A percentile compares a stretch with the other conserved stretches of the same genome.
Conservation (phyloP, 495 filamentous ascomycete species). For the Hypoxylon crocopeplum region DNA sequence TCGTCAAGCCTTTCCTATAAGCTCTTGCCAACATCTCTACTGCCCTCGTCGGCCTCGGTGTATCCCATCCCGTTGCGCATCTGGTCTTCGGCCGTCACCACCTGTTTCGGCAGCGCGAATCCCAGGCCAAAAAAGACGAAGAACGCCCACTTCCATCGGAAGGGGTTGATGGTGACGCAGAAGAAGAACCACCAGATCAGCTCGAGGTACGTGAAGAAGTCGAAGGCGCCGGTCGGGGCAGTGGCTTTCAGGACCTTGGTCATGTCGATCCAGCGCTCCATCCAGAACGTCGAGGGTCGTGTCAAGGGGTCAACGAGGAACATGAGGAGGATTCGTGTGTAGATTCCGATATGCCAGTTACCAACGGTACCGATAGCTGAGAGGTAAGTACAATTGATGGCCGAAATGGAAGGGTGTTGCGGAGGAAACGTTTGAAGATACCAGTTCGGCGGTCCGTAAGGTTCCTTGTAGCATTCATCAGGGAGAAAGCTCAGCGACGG, state of each 20-base stretch:
- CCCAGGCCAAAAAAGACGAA: constrained; percentile 84
- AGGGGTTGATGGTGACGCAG: constrained; percentile 78
- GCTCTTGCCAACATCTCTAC: constrained; percentile 51
- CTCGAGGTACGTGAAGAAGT: constrained; percentile 89
- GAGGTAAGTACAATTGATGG: constrained; percentile 84
- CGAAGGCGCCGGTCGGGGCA: constrained; percentile 75
- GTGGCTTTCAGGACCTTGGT: constrained; percentile 73
- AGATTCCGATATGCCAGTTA: constrained; percentile 90
- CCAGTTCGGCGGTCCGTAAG: constrained; percentile 83
- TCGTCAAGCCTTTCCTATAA: constrained; percentile 70
- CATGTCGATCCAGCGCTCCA: constrained; percentile 88
- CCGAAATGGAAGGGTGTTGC: constrained; percentile 67
- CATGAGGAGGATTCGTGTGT: constrained; percentile 84
- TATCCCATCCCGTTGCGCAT: constrained; percentile 56
- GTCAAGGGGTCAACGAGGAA: constrained; percentile 82
- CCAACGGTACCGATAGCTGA: constrained; percentile 82
- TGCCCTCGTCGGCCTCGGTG: constrained; percentile 25
- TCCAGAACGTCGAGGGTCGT: constrained; percentile 71
- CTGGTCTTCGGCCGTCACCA: constrained; percentile 70
- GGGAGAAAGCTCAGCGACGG: constrained; percentile 78
- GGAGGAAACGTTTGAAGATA: constrained; percentile 85
- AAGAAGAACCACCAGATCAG: constrained; percentile 87
- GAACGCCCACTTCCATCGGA: constrained; percentile 79
- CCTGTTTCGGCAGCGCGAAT: constrained; percentile 64
- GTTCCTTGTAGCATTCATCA: constrained; percentile 68